A percentile compares a stretch with the other conserved stretches of the same genome.
Conservation (phyloP, 2,329 filamentous ascomycete species). For the Daldinia sp. region DNA sequence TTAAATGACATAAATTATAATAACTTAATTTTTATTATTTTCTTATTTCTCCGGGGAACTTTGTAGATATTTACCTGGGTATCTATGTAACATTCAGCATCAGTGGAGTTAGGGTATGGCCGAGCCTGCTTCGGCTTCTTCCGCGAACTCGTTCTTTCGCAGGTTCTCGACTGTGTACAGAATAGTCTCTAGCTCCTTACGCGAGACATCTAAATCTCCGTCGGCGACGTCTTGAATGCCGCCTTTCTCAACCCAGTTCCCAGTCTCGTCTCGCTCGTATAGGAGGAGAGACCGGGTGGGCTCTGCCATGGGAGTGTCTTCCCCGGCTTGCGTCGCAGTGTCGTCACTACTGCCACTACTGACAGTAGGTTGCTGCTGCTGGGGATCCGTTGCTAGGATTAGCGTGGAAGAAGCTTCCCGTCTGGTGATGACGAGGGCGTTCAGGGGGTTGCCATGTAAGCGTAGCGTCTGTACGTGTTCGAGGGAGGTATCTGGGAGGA, state of each 20-base stretch:
- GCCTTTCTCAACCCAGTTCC: conserved; percentile 30
- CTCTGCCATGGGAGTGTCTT: not conserved
- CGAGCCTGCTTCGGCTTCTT: conserved; percentile 23
- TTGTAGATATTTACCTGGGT: not conserved
- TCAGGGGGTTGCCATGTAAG: conserved; percentile 75
- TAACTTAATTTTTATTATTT: not conserved
- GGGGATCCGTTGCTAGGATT: conserved; percentile 57
- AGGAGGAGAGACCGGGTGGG: conserved; percentile 36
- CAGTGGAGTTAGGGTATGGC: not conserved
- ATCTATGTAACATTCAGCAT: not conserved
- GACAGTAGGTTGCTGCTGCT: not conserved
- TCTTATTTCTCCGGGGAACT: no score
- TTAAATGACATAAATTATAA: not conserved
- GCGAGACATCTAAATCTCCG: conserved; percentile 35
- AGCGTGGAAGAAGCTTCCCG: conserved; percentile 48
- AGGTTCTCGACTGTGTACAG: conserved; percentile 51
- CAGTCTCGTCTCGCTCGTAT: conserved; percentile 43
- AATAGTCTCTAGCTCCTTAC: conserved; percentile 48
- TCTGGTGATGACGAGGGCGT: conserved; percentile 54
- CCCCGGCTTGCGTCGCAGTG: conserved; percentile 2
- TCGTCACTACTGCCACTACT: not conserved
- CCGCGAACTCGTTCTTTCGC: conserved; percentile 50
- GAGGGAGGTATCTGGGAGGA: conserved; percentile 63
- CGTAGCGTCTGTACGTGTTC: conserved; percentile 63
- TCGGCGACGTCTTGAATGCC: conserved; percentile 25